A percentile compares a stretch with the other conserved stretches of the same genome.
These are phyloP conservation scores for Blastobotrys attinorum DNA, from an alignment of 805 yeast species.

Conservation along the genomic window DNA sequence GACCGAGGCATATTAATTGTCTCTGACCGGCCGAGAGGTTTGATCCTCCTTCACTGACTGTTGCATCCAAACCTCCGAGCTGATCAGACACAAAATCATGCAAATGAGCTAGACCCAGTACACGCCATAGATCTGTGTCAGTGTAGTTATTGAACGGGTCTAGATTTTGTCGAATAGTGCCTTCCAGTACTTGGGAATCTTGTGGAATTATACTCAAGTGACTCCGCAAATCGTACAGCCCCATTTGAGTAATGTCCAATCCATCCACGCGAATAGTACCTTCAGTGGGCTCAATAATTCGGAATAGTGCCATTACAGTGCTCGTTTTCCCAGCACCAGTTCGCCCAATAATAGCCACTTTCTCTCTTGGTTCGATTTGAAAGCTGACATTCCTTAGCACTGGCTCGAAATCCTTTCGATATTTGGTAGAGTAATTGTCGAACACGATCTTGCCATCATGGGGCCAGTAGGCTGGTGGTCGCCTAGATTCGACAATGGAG, in stretches of 20 bases:
- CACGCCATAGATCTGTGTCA: conserved; percentile 52
- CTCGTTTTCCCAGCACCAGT: conserved; percentile 92
- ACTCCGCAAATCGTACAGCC: conserved; percentile 48
- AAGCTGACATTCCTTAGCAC: conserved; percentile 62
- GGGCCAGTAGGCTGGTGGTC: conserved; percentile 72
- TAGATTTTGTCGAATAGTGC: conserved; percentile 51
- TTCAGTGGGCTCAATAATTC: conserved; percentile 44
- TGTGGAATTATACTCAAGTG: conserved; percentile 59
- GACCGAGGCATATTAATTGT: conserved; percentile 69
- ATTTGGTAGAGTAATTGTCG: conserved; percentile 56
- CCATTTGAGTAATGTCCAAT: conserved; percentile 43
- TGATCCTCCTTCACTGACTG: conserved; percentile 61
- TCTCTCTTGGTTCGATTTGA: conserved; percentile 61
- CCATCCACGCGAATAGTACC: conserved; percentile 53
- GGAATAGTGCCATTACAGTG: conserved; percentile 61
- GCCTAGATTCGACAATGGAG: conserved; percentile 45
- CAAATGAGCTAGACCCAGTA: conserved; percentile 46
- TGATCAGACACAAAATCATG: conserved; percentile 41
- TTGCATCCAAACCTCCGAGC: conserved; percentile 42
- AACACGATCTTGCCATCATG: conserved; percentile 54
- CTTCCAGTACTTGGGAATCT: conserved; percentile 61
- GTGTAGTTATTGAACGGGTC: conserved; percentile 46
- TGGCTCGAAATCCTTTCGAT: conserved; percentile 63
- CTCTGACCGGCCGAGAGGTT: conserved; percentile 78
- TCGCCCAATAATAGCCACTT: conserved; percentile 78